Evolutionary conservation across 331 rosid genomes (phyloP), one percentile per base, ranked within the genome.

Genomic region (Telfairia occidentalis): DNA sequence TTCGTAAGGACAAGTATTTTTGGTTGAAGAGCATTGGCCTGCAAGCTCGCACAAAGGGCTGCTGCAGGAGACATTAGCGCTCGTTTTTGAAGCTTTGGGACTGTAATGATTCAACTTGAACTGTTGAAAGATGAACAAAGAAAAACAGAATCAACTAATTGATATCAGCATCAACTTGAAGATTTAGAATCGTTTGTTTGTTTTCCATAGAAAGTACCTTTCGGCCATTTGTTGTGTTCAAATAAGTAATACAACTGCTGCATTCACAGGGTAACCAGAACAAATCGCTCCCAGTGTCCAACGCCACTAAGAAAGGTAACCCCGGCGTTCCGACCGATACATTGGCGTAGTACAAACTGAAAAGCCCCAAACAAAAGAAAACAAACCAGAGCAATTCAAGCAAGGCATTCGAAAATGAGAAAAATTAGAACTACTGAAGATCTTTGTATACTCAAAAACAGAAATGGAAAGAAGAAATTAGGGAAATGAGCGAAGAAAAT

Each of bases 241-340:
- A 0, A 29, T 52, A 63, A 21, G 61, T n/a, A n/a, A n/a, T n/a
- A 75, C 98, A 94, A 61, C 81, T 79, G 81, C 55, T 63, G 78
- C 97, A 94, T 67, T 94, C 91, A 54, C 98, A 94, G 12, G 98
- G 98, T 29, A 94, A 48, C 98, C 97, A 94, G 82, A 86, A 85
- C 79, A 89, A 80, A 83, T 94, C 92, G 57, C 98, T 94, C 2
- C 98, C 97, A 1, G 98, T 94, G 80, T 94, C 97, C 76, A 94
- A 83, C 28, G 97, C 98, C 86, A 94, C 98, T 61, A 94, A 54
- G 74, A 85, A 91, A 5, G 82, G 83, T 76, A 81, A 74, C 9
- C 77, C 78, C 29, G 98, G 97, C 10, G 97, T 91, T 80, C 98
- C 98, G 49, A 94, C 85, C 24, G 95, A 87, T 43, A 94, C 83